Conservation (phyloP, 2,329 filamentous ascomycete species). For the Myriosclerotinia duriaeana region DNA sequence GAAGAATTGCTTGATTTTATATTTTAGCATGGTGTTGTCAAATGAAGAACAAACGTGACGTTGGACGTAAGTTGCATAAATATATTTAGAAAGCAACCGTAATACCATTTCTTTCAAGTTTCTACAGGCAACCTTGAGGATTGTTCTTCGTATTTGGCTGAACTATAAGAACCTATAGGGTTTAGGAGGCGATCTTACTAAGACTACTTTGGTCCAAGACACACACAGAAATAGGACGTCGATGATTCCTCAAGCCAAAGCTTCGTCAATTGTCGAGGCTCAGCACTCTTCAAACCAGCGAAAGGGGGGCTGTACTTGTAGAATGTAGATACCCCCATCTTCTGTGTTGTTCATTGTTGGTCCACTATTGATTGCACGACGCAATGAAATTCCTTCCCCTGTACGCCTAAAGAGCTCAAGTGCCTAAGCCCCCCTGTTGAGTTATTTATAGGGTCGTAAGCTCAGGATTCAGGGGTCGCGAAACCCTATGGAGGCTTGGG, state of each 20-base stretch:
- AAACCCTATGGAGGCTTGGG: slow-evolving; percentile 4
- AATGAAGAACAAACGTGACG: not conserved
- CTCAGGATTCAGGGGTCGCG: not conserved
- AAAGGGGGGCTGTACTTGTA: not conserved
- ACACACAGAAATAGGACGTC: not conserved
- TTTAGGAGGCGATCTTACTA: too few species aligned
- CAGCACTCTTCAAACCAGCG: not conserved
- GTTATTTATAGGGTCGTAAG: slow-evolving; percentile 9
- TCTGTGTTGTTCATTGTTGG: not conserved
- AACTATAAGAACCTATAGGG: too few species aligned
- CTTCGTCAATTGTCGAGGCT: not conserved
- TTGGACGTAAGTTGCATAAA: not conserved
- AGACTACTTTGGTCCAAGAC: too few species aligned
- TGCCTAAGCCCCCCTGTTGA: not conserved
- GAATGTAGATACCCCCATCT: not conserved
- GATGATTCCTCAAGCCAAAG: not conserved
- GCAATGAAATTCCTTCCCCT: not conserved
- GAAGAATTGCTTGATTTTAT: too few species aligned
- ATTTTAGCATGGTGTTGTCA: not conserved
- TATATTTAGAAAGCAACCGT: not conserved
- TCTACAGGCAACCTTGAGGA: too few species aligned
- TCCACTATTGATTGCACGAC: not conserved
- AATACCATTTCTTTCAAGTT: too few species aligned
- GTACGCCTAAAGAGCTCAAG: not conserved
- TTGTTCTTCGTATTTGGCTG: too few species aligned